phyloP scores from a whole-genome alignment of 2,329 filamentous ascomycete genomes.

The Teratosphaeria destructans region DNA sequence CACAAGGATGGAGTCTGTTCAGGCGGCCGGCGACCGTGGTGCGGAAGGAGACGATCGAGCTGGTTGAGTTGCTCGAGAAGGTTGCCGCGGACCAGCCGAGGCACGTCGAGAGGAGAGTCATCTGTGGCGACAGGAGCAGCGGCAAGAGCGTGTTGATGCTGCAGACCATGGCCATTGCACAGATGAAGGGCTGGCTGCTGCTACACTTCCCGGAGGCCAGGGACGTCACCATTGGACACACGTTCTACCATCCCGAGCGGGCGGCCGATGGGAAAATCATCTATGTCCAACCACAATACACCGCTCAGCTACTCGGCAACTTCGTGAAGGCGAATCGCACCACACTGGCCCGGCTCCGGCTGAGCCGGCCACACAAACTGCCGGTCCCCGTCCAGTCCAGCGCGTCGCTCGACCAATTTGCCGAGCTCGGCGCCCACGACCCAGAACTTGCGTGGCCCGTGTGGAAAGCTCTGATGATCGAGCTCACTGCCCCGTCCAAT shows the following conservation, averaged over 20 bases:
- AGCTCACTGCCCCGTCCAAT: conserved; percentile 49
- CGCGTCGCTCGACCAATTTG: conserved; percentile 57
- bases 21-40: conserved; percentile 69
- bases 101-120: conserved; percentile 51
- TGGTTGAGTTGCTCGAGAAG: conserved; percentile 44
- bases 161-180: conserved; percentile 72
- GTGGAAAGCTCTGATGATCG: conserved; percentile 70
- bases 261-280: conserved; percentile 37
- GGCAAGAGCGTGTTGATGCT: conserved; percentile 83
- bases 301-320: conserved; percentile 60
- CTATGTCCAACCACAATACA: conserved; percentile 73
- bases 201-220: conserved; percentile 84
- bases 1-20: conserved; percentile 82
- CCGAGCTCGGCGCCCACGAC: conserved; percentile 59
- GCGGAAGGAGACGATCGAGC: conserved; percentile 63
- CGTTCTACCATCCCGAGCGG: conserved; percentile 64
- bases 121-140: conserved; percentile 62
- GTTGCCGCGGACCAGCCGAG: conserved; percentile 24
- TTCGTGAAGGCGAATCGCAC: conserved; percentile 62
- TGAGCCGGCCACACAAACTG: conserved; percentile 47
- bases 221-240: conserved; percentile 69
- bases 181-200: conserved; percentile 78
- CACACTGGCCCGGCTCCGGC: conserved; percentile 46
- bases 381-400: conserved; percentile 48
- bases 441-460: conserved; percentile 69